A percentile compares a stretch with the other conserved stretches of the same genome.
Evolutionary conservation across 768 basidiomycete species (phyloP).

Genomic region (Crepidotus variabilis): DNA sequence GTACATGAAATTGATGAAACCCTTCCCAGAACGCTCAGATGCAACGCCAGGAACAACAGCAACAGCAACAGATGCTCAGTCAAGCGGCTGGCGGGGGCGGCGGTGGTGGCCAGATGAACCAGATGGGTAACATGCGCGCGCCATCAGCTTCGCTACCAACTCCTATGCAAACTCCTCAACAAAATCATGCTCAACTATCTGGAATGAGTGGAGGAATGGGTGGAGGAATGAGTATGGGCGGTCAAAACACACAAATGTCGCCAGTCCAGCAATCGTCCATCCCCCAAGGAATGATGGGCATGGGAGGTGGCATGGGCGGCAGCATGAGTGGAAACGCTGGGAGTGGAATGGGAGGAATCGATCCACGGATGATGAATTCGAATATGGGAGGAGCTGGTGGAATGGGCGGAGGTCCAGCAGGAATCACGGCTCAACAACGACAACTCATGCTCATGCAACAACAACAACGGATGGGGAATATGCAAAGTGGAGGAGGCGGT

Average conservation of each 20-base stretch:
- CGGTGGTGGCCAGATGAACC: slow-evolving; percentile 10
- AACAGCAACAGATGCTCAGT: slow-evolving; percentile 2
- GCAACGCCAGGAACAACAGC: slow-evolving; percentile 6
- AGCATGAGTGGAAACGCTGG: slow-evolving; percentile 17
- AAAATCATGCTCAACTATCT: background rate
- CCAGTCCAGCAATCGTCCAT: slow-evolving; percentile 4
- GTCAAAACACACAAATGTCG: slow-evolving; percentile 10
- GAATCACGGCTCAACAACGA: slow-evolving; percentile 29
- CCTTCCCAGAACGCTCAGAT: slow-evolving; percentile 1
- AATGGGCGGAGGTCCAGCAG: background rate
- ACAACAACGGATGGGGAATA: slow-evolving; percentile 10
- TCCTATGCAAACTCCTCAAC: background rate
- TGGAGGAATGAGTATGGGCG: slow-evolving; percentile 27
- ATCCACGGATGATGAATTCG: slow-evolving; percentile 20
- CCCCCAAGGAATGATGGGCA: slow-evolving; percentile 5
- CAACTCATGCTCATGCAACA: slow-evolving; percentile 16
- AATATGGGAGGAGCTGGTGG: slow-evolving; percentile 14
- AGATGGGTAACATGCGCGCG: slow-evolving; percentile 6
- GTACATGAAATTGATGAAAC: background rate
- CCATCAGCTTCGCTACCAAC: background rate
- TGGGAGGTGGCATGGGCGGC: slow-evolving; percentile 16
- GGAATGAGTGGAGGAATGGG: slow-evolving; percentile 23
- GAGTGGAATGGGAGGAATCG: slow-evolving; percentile 10
- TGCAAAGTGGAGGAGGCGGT: slow-evolving; percentile 10
- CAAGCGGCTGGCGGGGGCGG: slow-evolving; percentile 12